These are phyloP conservation scores for Fusarium citri DNA, from an alignment of 2,329 filamentous ascomycete genomes.

Conservation along the genomic window DNA sequence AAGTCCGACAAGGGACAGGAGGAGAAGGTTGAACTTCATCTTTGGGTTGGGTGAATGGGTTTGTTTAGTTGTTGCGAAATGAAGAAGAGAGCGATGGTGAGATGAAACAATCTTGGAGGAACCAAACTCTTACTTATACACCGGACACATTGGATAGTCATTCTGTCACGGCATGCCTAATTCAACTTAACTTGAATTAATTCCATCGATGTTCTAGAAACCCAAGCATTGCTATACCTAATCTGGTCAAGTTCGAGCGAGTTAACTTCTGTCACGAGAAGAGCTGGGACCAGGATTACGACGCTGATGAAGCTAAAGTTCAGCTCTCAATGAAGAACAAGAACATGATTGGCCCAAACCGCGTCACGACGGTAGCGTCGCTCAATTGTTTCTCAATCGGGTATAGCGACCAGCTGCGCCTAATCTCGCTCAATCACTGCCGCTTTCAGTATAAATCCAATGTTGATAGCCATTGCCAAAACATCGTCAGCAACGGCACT, in stretches of 20 bases:
- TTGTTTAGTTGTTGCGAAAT: background rate
- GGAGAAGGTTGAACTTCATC: conserved; percentile 37
- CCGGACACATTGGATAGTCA: background rate
- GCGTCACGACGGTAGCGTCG: conserved; percentile 32
- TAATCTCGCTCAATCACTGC: conserved; percentile 36
- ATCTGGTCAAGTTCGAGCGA: conserved; percentile 32
- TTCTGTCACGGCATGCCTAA: background rate
- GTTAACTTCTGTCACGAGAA: background rate
- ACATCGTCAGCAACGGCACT: background rate
- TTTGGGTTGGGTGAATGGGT: accelerated
- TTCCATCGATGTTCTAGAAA: background rate
- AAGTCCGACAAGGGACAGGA: conserved; percentile 25
- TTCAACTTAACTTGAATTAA: background rate
- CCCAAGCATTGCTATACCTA: background rate
- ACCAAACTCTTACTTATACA: conserved; percentile 4
- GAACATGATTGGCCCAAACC: conserved; percentile 1
- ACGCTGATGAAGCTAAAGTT: background rate
- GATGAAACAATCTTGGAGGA: background rate
- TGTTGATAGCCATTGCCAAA: background rate
- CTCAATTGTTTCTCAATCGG: conserved; percentile 34
- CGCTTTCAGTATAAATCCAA: conserved; percentile 30
- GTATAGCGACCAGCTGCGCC: conserved; percentile 11
- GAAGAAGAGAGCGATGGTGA: background rate
- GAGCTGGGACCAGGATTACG: background rate
- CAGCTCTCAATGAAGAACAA: background rate